phyloP scores from a whole-genome alignment of 306 rosid genomes.

The Vigna reflexopilosa region DNA sequence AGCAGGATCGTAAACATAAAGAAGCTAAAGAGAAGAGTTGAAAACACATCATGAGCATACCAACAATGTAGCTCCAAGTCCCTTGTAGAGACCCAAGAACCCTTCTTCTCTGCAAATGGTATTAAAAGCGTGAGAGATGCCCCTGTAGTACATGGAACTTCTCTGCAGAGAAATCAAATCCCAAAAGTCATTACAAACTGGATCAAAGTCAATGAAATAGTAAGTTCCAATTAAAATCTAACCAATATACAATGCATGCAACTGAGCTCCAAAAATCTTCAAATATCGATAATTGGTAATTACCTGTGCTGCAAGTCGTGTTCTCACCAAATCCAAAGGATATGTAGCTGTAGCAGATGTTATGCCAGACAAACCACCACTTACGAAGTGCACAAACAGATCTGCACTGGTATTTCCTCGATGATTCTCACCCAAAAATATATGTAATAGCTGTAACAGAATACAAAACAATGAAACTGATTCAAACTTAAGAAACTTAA shows the following conservation, averaged over 20 bases:
- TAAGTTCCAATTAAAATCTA: constrained; percentile 7
- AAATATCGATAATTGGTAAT: not conserved
- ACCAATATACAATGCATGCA: not conserved
- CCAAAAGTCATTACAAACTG: constrained; percentile 33
- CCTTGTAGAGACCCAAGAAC: constrained; percentile 78
- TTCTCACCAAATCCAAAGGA: constrained; percentile 90
- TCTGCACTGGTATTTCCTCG: constrained; percentile 57
- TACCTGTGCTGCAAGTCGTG: constrained; percentile 94
- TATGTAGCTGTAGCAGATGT: constrained; percentile 82
- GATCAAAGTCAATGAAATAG: constrained; percentile 9
- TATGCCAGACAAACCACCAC: constrained; percentile 90
- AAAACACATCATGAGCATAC: constrained; percentile 52
- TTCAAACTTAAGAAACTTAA: constrained; percentile 31
- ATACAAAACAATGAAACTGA: constrained; percentile 6
- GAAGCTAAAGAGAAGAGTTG: constrained; percentile 1
- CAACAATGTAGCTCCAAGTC: constrained; percentile 88
- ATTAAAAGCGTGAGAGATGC: constrained; percentile 71
- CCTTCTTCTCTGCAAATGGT: constrained; percentile 87
- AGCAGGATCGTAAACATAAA: constrained; percentile 8
- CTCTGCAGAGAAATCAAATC: constrained; percentile 59
- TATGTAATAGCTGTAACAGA: constrained; percentile 62
- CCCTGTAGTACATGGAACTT: constrained; percentile 71
- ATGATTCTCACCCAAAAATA: constrained; percentile 56
- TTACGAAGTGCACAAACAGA: constrained; percentile 67
- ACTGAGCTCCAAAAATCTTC: not conserved